phyloP scores from a whole-genome alignment of 768 basidiomycete species.

The Lactarius quietus region DNA sequence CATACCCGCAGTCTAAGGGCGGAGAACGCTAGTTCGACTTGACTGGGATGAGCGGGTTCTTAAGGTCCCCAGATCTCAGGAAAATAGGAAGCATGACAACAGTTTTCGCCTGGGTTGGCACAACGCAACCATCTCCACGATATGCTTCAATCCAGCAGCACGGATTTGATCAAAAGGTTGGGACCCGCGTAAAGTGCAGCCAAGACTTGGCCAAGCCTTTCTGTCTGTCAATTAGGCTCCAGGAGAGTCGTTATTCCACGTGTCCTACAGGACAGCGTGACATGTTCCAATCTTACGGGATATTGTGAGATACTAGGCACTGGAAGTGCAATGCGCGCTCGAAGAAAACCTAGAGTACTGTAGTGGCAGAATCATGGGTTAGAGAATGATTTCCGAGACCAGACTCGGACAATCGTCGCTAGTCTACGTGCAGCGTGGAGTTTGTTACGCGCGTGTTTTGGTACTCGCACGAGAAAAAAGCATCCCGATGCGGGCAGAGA shows the following conservation, averaged over 20 bases:
- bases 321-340: background rate
- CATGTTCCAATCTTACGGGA: conserved; percentile 10
- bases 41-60: no score
- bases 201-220: conserved; percentile 9
- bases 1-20: conserved; percentile 18
- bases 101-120: conserved; percentile 3
- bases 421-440: conserved; percentile 4
- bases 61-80: conserved; percentile 5
- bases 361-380: conserved; percentile 2
- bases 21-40: no score
- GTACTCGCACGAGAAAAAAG: conserved; percentile 16
- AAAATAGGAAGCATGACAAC: conserved; percentile 8
- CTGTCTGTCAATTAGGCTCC: conserved; percentile 1
- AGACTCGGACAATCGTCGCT: conserved; percentile 1
- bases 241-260: conserved; percentile 8
- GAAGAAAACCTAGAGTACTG: conserved; percentile 2
- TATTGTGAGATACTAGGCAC: conserved; percentile 5
- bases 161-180: conserved; percentile 10
- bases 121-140: background rate
- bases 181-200: background rate
- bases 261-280: background rate
- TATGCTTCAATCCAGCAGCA: no score
- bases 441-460: no score
- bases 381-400: background rate
- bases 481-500: conserved; percentile 19